phyloP scores from a whole-genome alignment of 805 yeast species.

The Pichia insulana region DNA sequence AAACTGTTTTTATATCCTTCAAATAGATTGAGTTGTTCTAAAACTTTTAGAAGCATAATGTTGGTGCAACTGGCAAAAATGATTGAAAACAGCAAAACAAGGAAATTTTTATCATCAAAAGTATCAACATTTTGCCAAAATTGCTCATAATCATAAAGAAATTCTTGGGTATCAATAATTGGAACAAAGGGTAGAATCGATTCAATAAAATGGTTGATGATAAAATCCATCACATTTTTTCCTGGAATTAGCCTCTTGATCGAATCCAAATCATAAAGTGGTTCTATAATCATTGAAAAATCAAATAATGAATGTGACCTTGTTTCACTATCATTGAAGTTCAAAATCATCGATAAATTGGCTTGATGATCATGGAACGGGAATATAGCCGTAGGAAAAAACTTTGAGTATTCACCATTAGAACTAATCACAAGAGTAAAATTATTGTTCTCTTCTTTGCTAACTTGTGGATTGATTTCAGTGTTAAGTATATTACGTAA shows the following conservation, averaged over 20 bases:
- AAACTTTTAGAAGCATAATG: constrained; percentile 3
- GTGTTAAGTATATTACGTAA: constrained; percentile 5
- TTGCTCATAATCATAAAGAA: constrained; percentile 11
- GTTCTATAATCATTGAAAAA: constrained; percentile 13
- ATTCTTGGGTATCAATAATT: constrained; percentile 17
- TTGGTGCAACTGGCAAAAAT: constrained; percentile 17
- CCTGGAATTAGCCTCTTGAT: constrained; percentile 12
- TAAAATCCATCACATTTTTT: constrained; percentile 8
- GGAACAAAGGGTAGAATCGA: constrained; percentile 17
- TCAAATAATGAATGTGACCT: constrained; percentile 14
- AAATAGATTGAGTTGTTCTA: background rate
- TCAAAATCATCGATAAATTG: constrained; percentile 14
- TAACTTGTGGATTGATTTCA: constrained; percentile 14
- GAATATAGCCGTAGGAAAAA: constrained; percentile 16
- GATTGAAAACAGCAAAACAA: constrained; percentile 15
- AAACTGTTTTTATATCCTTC: background rate
- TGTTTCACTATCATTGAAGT: constrained; percentile 5
- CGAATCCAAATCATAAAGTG: constrained; percentile 5
- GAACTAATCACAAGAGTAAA: constrained; percentile 17
- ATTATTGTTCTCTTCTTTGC: constrained; percentile 14
- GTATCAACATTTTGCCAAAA: constrained; percentile 10
- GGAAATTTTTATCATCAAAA: constrained; percentile 10
- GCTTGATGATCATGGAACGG: constrained; percentile 16
- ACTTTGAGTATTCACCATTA: constrained; percentile 19
- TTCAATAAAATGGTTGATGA: constrained; percentile 16